These are phyloP conservation scores for Stephanodiscus triporus DNA, from an alignment of 108 stramenopile genomes.

Conservation along the genomic window DNA sequence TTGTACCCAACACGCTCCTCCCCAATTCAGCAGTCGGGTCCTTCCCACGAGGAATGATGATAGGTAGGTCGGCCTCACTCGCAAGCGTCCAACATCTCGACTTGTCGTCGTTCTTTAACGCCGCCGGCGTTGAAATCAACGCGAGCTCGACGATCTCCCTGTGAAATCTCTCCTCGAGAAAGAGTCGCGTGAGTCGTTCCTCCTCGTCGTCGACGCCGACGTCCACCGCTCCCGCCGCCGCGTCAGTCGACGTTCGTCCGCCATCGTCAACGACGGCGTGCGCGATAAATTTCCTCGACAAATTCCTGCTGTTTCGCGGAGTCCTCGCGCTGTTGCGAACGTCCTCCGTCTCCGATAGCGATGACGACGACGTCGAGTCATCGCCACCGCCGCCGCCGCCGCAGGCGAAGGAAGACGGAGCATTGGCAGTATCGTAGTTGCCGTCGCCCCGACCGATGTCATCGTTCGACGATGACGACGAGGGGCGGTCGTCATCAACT, in stretches of 20 bases:
- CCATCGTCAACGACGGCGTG: background rate
- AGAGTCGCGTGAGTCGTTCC: too few relatives aligned
- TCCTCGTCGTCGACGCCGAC: too few relatives aligned
- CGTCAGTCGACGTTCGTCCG: background rate
- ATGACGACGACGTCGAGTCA: conserved; percentile 1
- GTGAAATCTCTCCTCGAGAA: conserved; percentile 66
- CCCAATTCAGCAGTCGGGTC: background rate
- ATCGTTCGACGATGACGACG: too few relatives aligned
- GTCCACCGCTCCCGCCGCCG: background rate
- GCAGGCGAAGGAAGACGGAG: background rate
- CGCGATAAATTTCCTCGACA: background rate
- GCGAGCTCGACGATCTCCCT: conserved; percentile 72
- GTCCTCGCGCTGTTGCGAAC: conserved; percentile 7
- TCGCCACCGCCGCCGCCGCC: background rate
- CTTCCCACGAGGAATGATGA: background rate
- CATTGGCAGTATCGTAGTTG: too few relatives aligned
- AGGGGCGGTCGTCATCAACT: background rate
- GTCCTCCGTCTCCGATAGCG: background rate
- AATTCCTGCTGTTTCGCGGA: conserved; percentile 22
- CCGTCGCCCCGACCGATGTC: too few relatives aligned
- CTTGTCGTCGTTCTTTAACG: background rate
- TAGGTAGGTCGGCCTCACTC: background rate
- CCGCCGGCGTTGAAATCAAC: conserved; percentile 2
- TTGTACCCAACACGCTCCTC: background rate
- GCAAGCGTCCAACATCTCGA: background rate